A percentile compares a stretch with the other conserved stretches of the same genome.
phyloP scores from a whole-genome alignment of 2,329 filamentous ascomycete species.

The Neopestalotiopsis rosae region DNA sequence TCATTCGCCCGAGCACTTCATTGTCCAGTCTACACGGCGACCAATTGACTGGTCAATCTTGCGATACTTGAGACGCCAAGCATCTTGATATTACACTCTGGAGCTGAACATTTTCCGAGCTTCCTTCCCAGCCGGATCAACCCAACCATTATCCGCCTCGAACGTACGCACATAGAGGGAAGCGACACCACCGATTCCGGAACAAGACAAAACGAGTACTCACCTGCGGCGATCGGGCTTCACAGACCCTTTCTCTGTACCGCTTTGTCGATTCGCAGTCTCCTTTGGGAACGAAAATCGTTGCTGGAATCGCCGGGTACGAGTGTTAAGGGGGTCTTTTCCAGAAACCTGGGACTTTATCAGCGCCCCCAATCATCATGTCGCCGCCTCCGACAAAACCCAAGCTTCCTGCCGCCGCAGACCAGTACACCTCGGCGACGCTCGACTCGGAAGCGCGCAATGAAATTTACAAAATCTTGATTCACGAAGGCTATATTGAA shows the following conservation, averaged over 20 bases:
- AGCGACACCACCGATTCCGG: too few species aligned
- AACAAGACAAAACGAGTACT: too few species aligned
- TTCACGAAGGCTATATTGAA: conserved; percentile 63
- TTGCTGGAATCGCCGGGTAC: neutral
- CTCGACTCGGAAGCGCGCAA: conserved; percentile 67
- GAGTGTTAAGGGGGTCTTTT: neutral
- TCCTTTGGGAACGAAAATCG: neutral
- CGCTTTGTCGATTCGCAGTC: neutral
- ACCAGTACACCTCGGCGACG: conserved; percentile 64
- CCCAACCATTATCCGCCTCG: neutral
- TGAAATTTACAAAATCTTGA: conserved; percentile 63
- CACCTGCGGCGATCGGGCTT: too few species aligned
- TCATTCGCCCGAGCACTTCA: neutral
- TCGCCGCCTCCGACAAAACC: conserved; percentile 59
- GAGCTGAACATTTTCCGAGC: neutral
- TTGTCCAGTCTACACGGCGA: neutral
- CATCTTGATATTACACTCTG: neutral
- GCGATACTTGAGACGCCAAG: neutral
- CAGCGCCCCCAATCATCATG: conserved; percentile 37
- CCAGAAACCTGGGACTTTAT: neutral
- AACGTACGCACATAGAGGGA: too few species aligned
- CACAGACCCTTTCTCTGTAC: too few species aligned
- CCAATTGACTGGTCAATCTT: neutral
- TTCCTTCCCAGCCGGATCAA: neutral
- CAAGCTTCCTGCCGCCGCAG: conserved; percentile 64